Evolutionary conservation across 2,329 filamentous ascomycete species (phyloP).

Genomic region (Cryphonectria nitschkei): DNA sequence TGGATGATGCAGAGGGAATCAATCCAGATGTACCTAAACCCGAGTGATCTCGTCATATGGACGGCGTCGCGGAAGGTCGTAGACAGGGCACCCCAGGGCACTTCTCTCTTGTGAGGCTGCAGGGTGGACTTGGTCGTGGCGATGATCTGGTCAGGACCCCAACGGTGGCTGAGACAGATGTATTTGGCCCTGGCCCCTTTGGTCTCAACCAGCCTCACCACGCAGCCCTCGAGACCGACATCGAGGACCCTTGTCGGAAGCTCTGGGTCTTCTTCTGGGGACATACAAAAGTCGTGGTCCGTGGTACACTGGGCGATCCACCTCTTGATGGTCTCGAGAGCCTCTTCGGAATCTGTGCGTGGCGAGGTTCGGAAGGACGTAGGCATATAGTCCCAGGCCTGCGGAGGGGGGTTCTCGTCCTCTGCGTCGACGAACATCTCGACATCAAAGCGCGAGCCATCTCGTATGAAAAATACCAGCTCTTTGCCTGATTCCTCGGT

Average conservation of each 20-base stretch:
- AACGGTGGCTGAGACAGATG: slow-evolving; percentile 16
- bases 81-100: not conserved
- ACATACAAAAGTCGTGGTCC: not conserved
- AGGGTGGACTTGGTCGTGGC: not conserved
- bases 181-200: not conserved
- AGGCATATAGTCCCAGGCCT: not conserved
- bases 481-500: not conserved
- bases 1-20: slow-evolving; percentile 29
- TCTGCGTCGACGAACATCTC: slow-evolving; percentile 2
- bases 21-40: slow-evolving; percentile 9
- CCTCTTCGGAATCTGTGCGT: not conserved
- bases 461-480: not conserved
- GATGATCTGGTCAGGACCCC: slow-evolving; percentile 11
- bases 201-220: slow-evolving; percentile 1
- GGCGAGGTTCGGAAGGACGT: not conserved
- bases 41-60: not conserved
- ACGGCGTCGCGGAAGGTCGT: slow-evolving; percentile 15
- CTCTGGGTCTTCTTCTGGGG: not conserved
- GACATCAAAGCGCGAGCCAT: not conserved
- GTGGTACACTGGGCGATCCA: not conserved
- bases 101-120: not conserved
- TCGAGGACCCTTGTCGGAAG: not conserved
- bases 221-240: not conserved
- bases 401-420: not conserved
- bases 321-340: not conserved